Evolutionary conservation across 495 filamentous ascomycete genomes (phyloP), one percentile per base, ranked within the genome.

Genomic region (Aspergillus ostianus): DNA sequence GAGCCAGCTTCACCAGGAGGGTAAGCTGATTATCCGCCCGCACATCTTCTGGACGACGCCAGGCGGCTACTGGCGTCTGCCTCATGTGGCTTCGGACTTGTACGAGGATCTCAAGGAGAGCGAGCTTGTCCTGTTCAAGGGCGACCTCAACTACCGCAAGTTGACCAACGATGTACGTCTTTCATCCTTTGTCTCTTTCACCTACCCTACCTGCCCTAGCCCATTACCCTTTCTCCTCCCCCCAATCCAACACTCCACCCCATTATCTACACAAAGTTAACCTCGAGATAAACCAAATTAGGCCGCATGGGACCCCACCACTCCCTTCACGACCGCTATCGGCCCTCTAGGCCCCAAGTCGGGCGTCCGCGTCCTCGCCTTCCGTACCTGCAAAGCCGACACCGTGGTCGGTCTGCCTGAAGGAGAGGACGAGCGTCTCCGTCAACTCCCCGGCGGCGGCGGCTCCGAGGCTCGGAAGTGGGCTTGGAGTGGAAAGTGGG

Each of bases 401-500:
- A 87, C 91, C 18, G 90, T 97, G 1, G 93, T 96, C n/a, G 93
- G 91, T 0, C 79, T 97, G n/a, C 81, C 82, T 19, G 76, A 84
- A 6, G 93, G 92, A 6, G 76, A 84, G 64, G 93, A 98, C 70
- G 93, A 96, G 76, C 81, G 83, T 70, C 74, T 98, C 49, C 85
- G 82, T 61, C 76, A 78, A 6, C 81, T 71, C 64, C 86, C 90
- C 48, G 85, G 80, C 15, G 91, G 87, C 9, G 87, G 83, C 7
- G 85, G 89, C 59, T 80, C 77, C 13, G 87, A 88, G 17, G 82
- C 84, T 19, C 83, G 94, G 60, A 93, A 93, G 72, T 98, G 94
- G 94, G 94, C 92, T 1, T 98, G 93, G 93, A 90, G 84, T 70
- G 94, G 94, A 9, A 98, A 97, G 75, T 98, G 91, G 91, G 94